Evolutionary conservation across 139 green algal species (phyloP).

Genomic region (Mesotaenium endlicherianum): DNA sequence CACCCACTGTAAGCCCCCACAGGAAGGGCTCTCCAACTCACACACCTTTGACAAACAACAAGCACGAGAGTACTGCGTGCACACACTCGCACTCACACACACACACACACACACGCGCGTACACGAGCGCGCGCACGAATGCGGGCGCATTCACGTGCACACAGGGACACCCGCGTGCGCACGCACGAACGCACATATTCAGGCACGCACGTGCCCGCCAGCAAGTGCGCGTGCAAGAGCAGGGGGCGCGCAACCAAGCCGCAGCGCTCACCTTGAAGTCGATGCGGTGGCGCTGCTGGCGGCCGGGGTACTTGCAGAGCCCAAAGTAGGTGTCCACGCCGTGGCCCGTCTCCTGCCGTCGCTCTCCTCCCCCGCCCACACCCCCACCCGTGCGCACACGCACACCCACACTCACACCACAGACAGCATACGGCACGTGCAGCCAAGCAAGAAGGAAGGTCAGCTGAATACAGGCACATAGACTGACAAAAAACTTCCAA

Average conservation of each 20-base stretch:
- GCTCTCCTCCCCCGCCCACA: too few relatives aligned
- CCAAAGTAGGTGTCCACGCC: constrained; percentile 51
- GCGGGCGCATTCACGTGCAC: too few relatives aligned
- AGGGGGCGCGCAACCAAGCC: not conserved
- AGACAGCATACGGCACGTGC: too few relatives aligned
- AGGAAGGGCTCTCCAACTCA: not conserved
- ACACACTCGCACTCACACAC: not conserved
- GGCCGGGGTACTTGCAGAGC: constrained; percentile 39
- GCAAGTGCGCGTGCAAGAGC: not conserved
- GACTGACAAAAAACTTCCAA: too few relatives aligned
- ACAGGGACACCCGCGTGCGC: too few relatives aligned
- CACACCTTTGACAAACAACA: not conserved
- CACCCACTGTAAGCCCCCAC: too few relatives aligned
- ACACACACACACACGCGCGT: not conserved
- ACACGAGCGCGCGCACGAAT: too few relatives aligned
- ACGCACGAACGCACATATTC: not conserved
- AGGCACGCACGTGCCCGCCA: too few relatives aligned
- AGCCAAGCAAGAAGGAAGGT: too few relatives aligned
- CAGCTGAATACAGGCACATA: too few relatives aligned
- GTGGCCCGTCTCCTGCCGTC: not conserved
- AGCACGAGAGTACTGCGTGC: not conserved
- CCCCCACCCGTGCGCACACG: too few relatives aligned
- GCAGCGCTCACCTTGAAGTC: constrained; percentile 43
- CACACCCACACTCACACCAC: too few relatives aligned
- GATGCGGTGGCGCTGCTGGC: constrained; percentile 34